Evolutionary conservation across 2,329 filamentous ascomycete genomes (phyloP), one percentile per base, ranked within the genome.

Genomic region (Ophiostoma ips): DNA sequence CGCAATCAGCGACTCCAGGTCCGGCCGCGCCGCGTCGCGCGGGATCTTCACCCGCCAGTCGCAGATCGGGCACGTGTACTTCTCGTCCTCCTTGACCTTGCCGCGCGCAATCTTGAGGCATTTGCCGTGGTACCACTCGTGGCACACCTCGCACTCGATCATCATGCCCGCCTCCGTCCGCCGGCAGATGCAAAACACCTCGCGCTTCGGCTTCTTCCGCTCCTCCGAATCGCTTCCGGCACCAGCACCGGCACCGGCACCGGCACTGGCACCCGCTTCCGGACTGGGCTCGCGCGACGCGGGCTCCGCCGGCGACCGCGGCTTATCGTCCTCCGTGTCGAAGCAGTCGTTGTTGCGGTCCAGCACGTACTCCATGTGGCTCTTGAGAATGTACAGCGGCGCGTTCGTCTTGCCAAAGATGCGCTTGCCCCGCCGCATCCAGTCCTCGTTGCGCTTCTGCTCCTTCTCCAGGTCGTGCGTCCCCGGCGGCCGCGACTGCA

Each of bases 101-200:
- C 92, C 92, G 46, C 92, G 80, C 3, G 92, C 92, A 61, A 98
- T 95, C 70, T 98, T 98, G 35, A 98, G 73, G 60, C 92, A 98
- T 65, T 95, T 96, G 53, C 92, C 90, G 60, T 98, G 92, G 62
- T 98, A 98, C 92, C 92, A 98, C 69, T 98, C 92, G 61, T 95
- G 90, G 66, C 92, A 98, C 36, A 95, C 73, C 63, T 96, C 92
- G 63, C 92, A 98, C 66, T 98, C 92, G 59, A 98, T 96, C 92
- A 98, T 98, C 84, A 96, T 94, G 48, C 92, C 92, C 35, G 90
- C 88, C 66, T 98, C 92, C 7, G 87, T 79, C 55, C 83, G 87
- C 53, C 92, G 81, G 67, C 92, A 98, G 57, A 98, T 95, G 65
- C 92, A 98, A 64, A 96, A 98, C 0, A 96, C 90, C 62, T 96